Evolutionary conservation across 257 asterid genomes (phyloP), one percentile per base, ranked within the genome.

Genomic region (Striga asiatica): DNA sequence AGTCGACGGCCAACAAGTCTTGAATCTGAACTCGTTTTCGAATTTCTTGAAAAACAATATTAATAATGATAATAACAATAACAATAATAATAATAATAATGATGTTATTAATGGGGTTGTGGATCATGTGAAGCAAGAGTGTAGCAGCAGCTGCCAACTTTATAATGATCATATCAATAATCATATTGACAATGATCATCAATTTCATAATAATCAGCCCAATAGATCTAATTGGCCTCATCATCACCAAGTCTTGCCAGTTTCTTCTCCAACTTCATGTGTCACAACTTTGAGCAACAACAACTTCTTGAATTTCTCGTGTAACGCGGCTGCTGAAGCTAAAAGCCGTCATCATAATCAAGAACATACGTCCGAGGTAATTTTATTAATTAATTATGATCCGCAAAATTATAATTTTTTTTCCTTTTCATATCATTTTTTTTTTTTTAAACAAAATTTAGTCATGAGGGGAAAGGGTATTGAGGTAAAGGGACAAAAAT

Each of bases 311-410:
- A 76, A 73, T 63, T 83, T 83, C 78, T 76, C 95, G 16, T 60
- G 16, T 13, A 73, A 65, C 10, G 41, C 18, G 43, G 65, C 58
- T 27, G 63, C 28, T 3, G 68, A 70, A n/a, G 66, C 51, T 32
- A 79, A 70, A 58, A 61, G 58, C 24, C 77, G 69, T 12, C 68
- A 42, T 9, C 71, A 50, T 23, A 74, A 41, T 58, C 73, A 61
- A 21, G 79, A 83, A 23, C 72, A 80, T 64, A 67, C 89, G 31
- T 77, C 84, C 11, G 83, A 82, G 89, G 95, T 81, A 50, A 66
- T 17, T n/a, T n/a, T n/a, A n/a, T n/a, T n/a, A n/a, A n/a, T n/a
- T n/a, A n/a, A n/a, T n/a, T n/a, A n/a, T n/a, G n/a, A n/a, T n/a
- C n/a, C n/a, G n/a, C n/a, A n/a, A n/a, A n/a, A n/a, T n/a, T n/a